Evolutionary conservation across 2,329 filamentous ascomycete genomes (phyloP).

Genomic region (Fusarium sp.): DNA sequence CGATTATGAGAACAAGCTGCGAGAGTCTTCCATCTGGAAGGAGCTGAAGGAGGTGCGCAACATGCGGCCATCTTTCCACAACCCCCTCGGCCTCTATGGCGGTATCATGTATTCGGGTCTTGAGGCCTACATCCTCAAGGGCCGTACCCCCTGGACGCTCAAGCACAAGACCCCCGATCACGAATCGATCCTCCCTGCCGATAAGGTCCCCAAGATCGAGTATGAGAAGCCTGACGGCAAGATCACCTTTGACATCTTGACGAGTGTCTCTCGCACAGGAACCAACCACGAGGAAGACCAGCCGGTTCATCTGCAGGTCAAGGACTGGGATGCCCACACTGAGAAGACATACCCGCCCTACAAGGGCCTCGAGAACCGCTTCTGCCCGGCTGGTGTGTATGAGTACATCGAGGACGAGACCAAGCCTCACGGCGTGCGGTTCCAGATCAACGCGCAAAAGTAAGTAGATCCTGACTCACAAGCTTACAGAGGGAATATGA

Average conservation of each 20-base stretch:
- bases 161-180: conserved; percentile 84
- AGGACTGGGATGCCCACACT: conserved; percentile 93
- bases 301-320: conserved; percentile 93
- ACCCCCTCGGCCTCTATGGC: conserved; percentile 85
- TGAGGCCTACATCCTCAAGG: conserved; percentile 88
- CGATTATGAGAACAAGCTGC: conserved; percentile 90
- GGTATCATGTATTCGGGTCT: conserved; percentile 93
- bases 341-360: conserved; percentile 84
- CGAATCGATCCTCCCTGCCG: conserved; percentile 81
- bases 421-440: conserved; percentile 88
- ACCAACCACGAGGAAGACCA: conserved; percentile 99
- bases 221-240: conserved; percentile 97
- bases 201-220: conserved; percentile 86
- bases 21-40: conserved; percentile 89
- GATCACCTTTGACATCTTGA: conserved; percentile 95
- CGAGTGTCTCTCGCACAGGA: conserved; percentile 91
- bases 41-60: conserved; percentile 96
- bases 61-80: conserved; percentile 95
- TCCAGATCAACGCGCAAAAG: conserved; percentile 99
- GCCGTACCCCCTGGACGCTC: conserved; percentile 89
- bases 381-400: conserved; percentile 97
- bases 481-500: neutral
- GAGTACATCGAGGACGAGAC: conserved; percentile 94
- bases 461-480: conserved; percentile 63
- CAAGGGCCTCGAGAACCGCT: conserved; percentile 93